Evolutionary conservation across 2,329 filamentous ascomycete species (phyloP), one percentile per base, ranked within the genome.

Genomic region (Fusarium globosum): DNA sequence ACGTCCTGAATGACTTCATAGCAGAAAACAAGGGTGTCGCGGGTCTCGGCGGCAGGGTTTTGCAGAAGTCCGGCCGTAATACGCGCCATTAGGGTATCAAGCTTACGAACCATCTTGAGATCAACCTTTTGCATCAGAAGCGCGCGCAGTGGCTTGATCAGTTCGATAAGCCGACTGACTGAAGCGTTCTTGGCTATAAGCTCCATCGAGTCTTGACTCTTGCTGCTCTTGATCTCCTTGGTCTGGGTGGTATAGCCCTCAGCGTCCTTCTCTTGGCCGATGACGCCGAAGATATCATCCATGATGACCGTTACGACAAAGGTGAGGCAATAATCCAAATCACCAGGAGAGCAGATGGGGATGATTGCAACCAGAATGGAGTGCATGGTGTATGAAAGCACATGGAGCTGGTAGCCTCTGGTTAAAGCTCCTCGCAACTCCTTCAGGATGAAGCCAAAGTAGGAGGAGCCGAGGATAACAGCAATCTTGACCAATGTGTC

Each of bases 201-300:
- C 81, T 98, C 96, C 92, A 98, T 97, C 1, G 96, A 97, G 80
- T 99, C 97, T 78, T 95, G 97, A 80, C 95, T 98, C 86, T 98
- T 99, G 86, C 94, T 98, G 82, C 94, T 96, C 85, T 97, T 98
- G 64, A 99, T 92, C 83, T 99, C 96, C 82, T 97, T 97, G 92
- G 97, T 98, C 82, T 96, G 93, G 80, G 91, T 97, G 63, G 93
- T 92, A 81, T 99, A 99, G 60, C 95, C 96, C 77, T 98, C 95
- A 0, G 96, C 96, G 77, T 99, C 96, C 82, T 99, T 99, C 80
- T 99, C 96, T 83, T 97, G 93, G 4, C 96, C 96, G 39, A 93
- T 93, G 11, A 91, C 90, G 36, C 97, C 97, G 79, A 99, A 99
- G 18, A 97, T 96, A 80, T 99, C 97, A 78, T 99, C 96, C 94